These are phyloP conservation scores for Ceratocystis diversiconidia DNA, from an alignment of 2,329 filamentous ascomycete species.

Conservation along the genomic window DNA sequence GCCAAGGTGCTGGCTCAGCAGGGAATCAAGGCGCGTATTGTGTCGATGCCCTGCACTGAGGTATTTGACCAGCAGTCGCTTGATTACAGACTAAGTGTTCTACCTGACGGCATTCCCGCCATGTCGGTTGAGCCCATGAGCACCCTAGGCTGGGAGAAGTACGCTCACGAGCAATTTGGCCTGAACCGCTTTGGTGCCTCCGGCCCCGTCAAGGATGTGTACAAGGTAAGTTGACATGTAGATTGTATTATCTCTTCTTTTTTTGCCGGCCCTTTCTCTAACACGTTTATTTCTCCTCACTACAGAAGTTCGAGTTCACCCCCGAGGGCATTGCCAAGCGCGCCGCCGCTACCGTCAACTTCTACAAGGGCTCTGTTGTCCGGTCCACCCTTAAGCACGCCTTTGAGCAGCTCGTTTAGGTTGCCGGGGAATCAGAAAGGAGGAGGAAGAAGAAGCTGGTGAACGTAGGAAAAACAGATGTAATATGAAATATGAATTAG, in stretches of 20 bases:
- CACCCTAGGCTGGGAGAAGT: conserved; percentile 97
- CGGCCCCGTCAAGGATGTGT: conserved; percentile 94
- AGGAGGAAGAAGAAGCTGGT: background rate
- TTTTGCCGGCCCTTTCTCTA: background rate
- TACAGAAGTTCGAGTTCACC: conserved; percentile 97
- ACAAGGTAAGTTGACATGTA: conserved; percentile 49
- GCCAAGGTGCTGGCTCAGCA: conserved; percentile 83
- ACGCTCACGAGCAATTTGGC: conserved; percentile 98
- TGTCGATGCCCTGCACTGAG: conserved; percentile 93
- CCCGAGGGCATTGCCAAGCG: conserved; percentile 94
- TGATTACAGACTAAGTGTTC: conserved; percentile 84
- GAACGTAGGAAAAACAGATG: background rate
- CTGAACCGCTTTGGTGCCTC: conserved; percentile 98
- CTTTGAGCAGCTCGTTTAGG: conserved; percentile 91
- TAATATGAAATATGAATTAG: background rate
- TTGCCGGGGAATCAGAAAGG: background rate
- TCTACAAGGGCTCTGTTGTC: conserved; percentile 86
- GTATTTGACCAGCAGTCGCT: conserved; percentile 89
- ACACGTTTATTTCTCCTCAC: conserved; percentile 6
- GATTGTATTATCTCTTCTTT: background rate
- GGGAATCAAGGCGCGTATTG: conserved; percentile 74
- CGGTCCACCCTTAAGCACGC: conserved; percentile 93
- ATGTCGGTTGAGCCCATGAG: conserved; percentile 93
- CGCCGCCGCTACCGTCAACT: conserved; percentile 78
- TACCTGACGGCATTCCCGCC: conserved; percentile 86